Evolutionary conservation across 257 asterid species (phyloP), one percentile per base, ranked within the genome.

Genomic region (Solanum piurae): DNA sequence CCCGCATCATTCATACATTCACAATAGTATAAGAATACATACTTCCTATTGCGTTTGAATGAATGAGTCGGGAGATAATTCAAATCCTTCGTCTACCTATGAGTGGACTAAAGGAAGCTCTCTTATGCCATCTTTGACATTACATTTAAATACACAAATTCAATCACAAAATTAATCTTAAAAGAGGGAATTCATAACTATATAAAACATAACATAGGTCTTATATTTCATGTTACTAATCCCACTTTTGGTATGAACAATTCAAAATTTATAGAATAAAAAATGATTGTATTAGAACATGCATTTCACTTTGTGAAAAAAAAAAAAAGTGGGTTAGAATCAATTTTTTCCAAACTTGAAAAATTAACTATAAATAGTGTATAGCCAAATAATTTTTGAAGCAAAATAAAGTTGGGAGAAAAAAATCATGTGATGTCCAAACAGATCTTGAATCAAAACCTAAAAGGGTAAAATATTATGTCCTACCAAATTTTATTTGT

Each of bases 91-190:
- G 1, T 87, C 86, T 38, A 86, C 89, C 94, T 93, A 90, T 90
- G 93, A 89, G 94, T 95, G 96, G 96, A 90, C 96, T 89, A 91
- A 94, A 95, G 94, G 90, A 90, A 93, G 96, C 97, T 94, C 98
- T 88, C 94, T 88, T 86, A 9, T 18, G 88, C 82, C 64, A 87
- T 34, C 64, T 76, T 36, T 4, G 16, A 36, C 37, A 8, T 79
- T 80, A 31, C 55, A 49, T 12, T 20, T 18, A 68, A 58, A 27
- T 31, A 18, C 16, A 71, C 42, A 60, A 34, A 84, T 62, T 23
- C 49, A 84, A 85, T 38, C 82, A 38, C 60, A 55, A n/a, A 58
- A 36, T 37, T 36, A 58, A 44, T 42, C 42, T 18, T 6, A n/a
- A 87, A 29, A 44, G 8, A 42, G 12, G 36, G 25, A 0, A 40